Evolutionary conservation across 345 rosid genomes (phyloP).

Genomic region (Melaleuca quinquenervia): DNA sequence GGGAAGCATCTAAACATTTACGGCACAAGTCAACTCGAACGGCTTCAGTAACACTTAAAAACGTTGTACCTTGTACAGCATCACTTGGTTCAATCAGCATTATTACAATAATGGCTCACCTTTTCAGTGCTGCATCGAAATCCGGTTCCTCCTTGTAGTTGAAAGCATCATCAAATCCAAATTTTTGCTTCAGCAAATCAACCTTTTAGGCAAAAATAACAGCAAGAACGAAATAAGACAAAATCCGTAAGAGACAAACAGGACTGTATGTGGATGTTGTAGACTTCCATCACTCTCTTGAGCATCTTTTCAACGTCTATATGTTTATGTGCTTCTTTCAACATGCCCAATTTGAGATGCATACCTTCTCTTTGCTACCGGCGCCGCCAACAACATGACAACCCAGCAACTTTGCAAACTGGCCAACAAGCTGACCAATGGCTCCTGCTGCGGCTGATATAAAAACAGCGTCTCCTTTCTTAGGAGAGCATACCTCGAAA

Average conservation of each 20-base stretch:
- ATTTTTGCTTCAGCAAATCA: conserved; percentile 30
- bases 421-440: neutral
- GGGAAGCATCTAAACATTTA: conserved; percentile 14
- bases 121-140: conserved; percentile 31
- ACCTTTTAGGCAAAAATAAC: conserved; percentile 6
- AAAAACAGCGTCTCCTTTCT: neutral
- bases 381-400: conserved; percentile 6
- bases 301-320: no score
- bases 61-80: neutral
- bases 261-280: no score
- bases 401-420: neutral
- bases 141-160: conserved; percentile 37
- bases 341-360: neutral
- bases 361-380: conserved; percentile 1
- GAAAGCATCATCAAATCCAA: conserved; percentile 52
- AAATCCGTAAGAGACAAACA: neutral
- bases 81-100: neutral
- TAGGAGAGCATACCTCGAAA: conserved; percentile 2
- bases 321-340: no score
- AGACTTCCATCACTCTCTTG: no score
- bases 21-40: neutral
- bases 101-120: conserved; percentile 5
- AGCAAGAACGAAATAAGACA: neutral
- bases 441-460: neutral
- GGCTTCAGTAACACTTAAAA: neutral